Evolutionary conservation across 1,139 yeast species (phyloP).

Genomic region (Lodderomyces elongisporus): DNA sequence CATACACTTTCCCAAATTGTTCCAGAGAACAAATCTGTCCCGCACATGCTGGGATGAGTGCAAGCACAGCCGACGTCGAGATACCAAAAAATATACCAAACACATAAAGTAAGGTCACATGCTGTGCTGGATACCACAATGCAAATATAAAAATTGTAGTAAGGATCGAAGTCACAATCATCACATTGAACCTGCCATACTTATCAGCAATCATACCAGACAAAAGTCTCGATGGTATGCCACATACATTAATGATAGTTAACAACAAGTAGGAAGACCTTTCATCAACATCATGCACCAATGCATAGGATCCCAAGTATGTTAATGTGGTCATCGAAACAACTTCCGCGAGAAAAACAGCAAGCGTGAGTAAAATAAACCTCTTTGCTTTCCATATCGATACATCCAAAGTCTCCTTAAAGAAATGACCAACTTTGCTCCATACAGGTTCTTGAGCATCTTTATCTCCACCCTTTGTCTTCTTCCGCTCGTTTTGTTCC

Average conservation of each 20-base stretch:
- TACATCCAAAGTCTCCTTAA: slow-evolving; percentile 34
- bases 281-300: slow-evolving; percentile 35
- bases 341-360: slow-evolving; percentile 45
- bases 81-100: slow-evolving; percentile 27
- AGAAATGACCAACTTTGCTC: slow-evolving; percentile 10
- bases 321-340: slow-evolving; percentile 47
- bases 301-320: slow-evolving; percentile 48
- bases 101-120: slow-evolving; percentile 17
- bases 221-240: slow-evolving; percentile 42
- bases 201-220: slow-evolving; percentile 47
- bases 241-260: slow-evolving; percentile 42
- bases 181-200: slow-evolving; percentile 49
- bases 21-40: slow-evolving; percentile 63
- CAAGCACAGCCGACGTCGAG: slow-evolving; percentile 26
- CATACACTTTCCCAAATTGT: slow-evolving; percentile 63
- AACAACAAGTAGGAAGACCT: slow-evolving; percentile 41
- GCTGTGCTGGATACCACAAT: slow-evolving; percentile 41
- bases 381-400: slow-evolving; percentile 36
- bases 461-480: neutral
- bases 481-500: neutral
- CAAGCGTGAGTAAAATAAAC: slow-evolving; percentile 36
- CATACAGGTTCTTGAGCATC: neutral
- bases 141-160: slow-evolving; percentile 38
- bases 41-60: slow-evolving; percentile 39
- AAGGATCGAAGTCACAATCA: slow-evolving; percentile 35